Conservation (phyloP, 2,329 filamentous ascomycete genomes). For the Fusarium circinatum region DNA sequence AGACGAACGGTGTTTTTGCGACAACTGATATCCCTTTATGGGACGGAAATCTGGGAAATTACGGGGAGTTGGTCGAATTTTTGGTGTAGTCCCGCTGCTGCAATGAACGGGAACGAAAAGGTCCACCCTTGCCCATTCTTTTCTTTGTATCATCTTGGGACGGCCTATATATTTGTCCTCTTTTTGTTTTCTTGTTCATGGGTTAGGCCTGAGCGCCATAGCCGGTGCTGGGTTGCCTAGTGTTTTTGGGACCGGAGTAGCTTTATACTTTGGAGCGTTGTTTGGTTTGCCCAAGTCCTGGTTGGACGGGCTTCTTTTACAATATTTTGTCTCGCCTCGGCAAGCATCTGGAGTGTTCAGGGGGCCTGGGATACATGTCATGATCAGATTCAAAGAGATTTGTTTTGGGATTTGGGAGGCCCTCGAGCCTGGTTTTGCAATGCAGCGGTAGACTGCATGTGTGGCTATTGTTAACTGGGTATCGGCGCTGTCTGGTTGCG, state of each 20-base stretch:
- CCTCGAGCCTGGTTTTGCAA: slow-evolving; percentile 52
- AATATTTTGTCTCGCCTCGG: slow-evolving; percentile 41
- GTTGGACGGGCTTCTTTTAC: slow-evolving; percentile 36
- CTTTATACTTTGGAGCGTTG: slow-evolving; percentile 42
- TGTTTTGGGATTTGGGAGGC: slow-evolving; percentile 46
- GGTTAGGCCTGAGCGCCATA: slow-evolving; percentile 17
- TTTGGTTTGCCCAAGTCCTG: slow-evolving; percentile 44
- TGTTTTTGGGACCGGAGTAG: slow-evolving; percentile 35
- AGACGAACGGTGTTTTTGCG: slow-evolving; percentile 50
- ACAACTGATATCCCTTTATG: slow-evolving; percentile 43
- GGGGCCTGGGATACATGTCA: slow-evolving; percentile 45
- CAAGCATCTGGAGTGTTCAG: slow-evolving; percentile 48
- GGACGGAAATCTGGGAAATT: slow-evolving; percentile 47
- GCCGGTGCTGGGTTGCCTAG: slow-evolving; percentile 31
- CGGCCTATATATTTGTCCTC: slow-evolving; percentile 47
- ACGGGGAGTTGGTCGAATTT: slow-evolving; percentile 52
- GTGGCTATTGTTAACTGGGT: slow-evolving; percentile 49
- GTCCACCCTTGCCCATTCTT: slow-evolving; percentile 40
- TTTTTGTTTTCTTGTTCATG: slow-evolving; percentile 38
- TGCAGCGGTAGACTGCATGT: slow-evolving; percentile 45
- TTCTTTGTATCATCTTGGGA: slow-evolving; percentile 46
- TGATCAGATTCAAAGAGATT: slow-evolving; percentile 49
- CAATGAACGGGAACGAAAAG: slow-evolving; percentile 47
- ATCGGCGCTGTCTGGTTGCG: slow-evolving; percentile 48
- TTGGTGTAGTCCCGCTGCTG: slow-evolving; percentile 44